Base-by-base conservation (phyloP, 176 grass and related monocot genomes). In the Carex kokanica region DNA sequence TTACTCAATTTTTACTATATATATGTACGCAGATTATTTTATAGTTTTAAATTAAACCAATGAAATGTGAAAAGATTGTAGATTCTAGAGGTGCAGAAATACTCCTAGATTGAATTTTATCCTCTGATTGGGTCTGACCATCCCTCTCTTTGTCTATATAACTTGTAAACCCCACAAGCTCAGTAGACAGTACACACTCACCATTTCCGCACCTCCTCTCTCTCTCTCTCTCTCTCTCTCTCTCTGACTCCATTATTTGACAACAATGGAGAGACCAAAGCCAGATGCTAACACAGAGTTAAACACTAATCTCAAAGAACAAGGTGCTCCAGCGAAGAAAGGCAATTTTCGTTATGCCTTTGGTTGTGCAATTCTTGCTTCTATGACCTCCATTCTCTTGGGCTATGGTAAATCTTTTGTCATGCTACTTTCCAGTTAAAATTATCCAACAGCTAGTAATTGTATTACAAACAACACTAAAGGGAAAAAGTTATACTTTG, bases 311-410 rank as follows among this genome's bases (percentile, higher is more conserved):
- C 87, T 94, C 14, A 89, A 90, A 45, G 45, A 57, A 66, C 81
- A 82, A 64, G 55, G 81, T 11, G 54, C 59, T 77, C 83, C 79
- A 5, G 43, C 56, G 81, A 92, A 54, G 13, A 90, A 31, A 15
- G 83, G 87, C 85, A 94, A 83, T 75, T 84, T 92, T 8, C 25
- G 0, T 49, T 94, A 86, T 64, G 91, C 94, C 74, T 91, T 91
- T 78, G 78, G 85, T 49, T 97, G 91, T 57, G 86, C 94, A n/a
- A 88, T 91, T 63, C 88, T 97, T 60, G 91, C 94, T 29, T 97
- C 94, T 84, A 97, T 97, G 94, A 88, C 94, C 81, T 97, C 94
- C 87, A 88, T 97, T 91, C 80, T 97, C 70, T 91, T 89, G 57
- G 92, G 92, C 61, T 94, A 94, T 65, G 92, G 92, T 91, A 80